Conservation (phyloP, 169 alveolate genomes). For the Babesia gibsoni region DNA sequence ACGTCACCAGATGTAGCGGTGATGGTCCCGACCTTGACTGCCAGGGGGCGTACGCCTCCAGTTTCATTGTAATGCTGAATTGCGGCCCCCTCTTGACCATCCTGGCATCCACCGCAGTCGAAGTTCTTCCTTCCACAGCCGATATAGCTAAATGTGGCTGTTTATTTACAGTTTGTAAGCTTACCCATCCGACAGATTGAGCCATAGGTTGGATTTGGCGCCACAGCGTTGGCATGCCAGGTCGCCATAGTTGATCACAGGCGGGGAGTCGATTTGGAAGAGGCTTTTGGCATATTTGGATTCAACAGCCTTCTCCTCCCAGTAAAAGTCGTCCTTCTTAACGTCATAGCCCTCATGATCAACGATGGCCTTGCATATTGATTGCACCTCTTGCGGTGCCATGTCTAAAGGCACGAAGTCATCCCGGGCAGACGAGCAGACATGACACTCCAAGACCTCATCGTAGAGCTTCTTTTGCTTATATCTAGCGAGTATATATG, state of each 20-base stretch:
- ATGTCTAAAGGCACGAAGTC: neutral
- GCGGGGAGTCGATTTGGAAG: constrained; percentile 60
- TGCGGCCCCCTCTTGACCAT: constrained; percentile 89
- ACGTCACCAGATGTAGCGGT: constrained; percentile 89
- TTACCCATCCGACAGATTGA: constrained; percentile 72
- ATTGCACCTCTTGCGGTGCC: neutral
- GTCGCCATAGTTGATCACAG: constrained; percentile 40
- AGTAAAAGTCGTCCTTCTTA: constrained; percentile 25
- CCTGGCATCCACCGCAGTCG: constrained; percentile 84
- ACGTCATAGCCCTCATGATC: constrained; percentile 43
- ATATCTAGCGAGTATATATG: constrained; percentile 1
- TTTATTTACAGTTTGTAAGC: neutral
- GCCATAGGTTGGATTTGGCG: constrained; percentile 66
- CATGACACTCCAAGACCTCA: constrained; percentile 33
- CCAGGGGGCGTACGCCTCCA: constrained; percentile 82
- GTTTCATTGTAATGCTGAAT: constrained; percentile 79
- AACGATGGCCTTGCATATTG: constrained; percentile 33
- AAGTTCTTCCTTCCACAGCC: constrained; percentile 87
- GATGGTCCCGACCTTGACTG: constrained; percentile 90
- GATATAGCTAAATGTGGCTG: constrained; percentile 64
- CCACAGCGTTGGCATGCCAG: constrained; percentile 67
- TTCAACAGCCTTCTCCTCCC: constrained; percentile 22
- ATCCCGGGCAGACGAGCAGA: constrained; percentile 19
- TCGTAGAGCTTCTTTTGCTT: constrained; percentile 32
- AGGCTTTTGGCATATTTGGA: constrained; percentile 64